These are phyloP conservation scores for Theileria orientalis DNA, from an alignment of 169 alveolate genomes.

Conservation along the genomic window DNA sequence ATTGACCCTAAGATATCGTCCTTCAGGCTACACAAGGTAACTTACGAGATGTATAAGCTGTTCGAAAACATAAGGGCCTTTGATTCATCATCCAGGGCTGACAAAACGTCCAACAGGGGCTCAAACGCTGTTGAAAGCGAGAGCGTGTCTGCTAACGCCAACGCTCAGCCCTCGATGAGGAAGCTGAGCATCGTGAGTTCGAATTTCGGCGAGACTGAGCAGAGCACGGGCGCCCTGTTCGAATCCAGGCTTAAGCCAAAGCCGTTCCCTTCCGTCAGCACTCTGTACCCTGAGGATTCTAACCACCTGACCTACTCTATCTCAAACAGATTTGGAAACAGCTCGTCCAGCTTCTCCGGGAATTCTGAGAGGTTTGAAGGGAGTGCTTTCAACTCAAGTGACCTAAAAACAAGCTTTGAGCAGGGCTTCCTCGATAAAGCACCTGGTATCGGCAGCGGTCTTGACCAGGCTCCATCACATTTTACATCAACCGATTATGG, in stretches of 20 bases:
- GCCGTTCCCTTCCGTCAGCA: not conserved
- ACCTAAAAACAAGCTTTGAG: no score
- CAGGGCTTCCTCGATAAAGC: no score
- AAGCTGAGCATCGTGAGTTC: conserved; percentile 1
- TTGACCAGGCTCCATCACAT: no score
- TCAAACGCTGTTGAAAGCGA: not conserved
- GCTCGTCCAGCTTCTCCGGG: no score
- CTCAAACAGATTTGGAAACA: not conserved
- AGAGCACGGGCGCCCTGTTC: not conserved
- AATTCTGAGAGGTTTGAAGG: no score
- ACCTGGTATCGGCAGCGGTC: no score
- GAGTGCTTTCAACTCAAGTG: no score
- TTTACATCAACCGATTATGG: no score
- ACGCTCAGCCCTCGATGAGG: not conserved
- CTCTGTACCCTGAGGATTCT: not conserved
- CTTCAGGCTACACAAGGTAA: not conserved
- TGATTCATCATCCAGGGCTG: not conserved
- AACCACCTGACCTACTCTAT: not conserved
- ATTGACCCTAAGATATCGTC: not conserved
- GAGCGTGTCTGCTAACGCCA: not conserved
- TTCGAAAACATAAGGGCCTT: not conserved
- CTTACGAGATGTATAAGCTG: conserved; percentile 7
- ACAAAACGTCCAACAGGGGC: not conserved
- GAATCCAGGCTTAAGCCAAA: conserved; percentile 5
- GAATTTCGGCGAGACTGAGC: not conserved